A percentile compares a stretch with the other conserved stretches of the same genome.
phyloP scores from a whole-genome alignment of 768 basidiomycete genomes.

The Astraeus odoratus region DNA sequence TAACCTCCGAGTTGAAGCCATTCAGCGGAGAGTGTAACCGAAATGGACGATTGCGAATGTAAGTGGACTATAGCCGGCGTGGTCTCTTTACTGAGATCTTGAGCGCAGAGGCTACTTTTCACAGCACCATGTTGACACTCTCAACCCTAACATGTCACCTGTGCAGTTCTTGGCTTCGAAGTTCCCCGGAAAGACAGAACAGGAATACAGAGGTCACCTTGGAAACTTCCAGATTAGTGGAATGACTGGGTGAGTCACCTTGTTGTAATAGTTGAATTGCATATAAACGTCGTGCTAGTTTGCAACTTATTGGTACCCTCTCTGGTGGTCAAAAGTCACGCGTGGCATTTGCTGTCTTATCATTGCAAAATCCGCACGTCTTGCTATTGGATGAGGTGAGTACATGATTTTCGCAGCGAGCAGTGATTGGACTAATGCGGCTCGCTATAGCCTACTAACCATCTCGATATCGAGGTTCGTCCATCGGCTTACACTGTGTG shows the following conservation, averaged over 20 bases:
- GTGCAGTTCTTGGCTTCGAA: conserved; percentile 89
- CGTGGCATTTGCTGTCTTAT: conserved; percentile 86
- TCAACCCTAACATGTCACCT: conserved; percentile 78
- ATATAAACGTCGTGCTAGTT: conserved; percentile 28
- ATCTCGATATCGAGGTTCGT: conserved; percentile 84
- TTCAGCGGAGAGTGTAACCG: conserved; percentile 74
- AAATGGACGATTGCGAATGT: conserved; percentile 90
- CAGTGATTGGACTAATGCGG: conserved; percentile 1
- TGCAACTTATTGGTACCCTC: conserved; percentile 87
- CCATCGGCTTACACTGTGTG: background rate
- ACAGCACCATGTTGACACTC: conserved; percentile 93
- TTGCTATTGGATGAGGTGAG: conserved; percentile 87
- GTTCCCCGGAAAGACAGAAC: conserved; percentile 92
- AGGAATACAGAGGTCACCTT: conserved; percentile 92
- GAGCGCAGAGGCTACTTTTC: conserved; percentile 74
- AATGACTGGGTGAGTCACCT: conserved; percentile 66
- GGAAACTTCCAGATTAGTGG: conserved; percentile 98
- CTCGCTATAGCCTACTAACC: conserved; percentile 75
- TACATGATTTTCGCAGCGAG: conserved; percentile 6
- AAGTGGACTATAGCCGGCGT: conserved; percentile 19
- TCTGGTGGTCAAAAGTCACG: conserved; percentile 96
- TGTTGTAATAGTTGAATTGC: background rate
- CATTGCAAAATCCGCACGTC: conserved; percentile 85
- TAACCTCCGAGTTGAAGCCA: conserved; percentile 79
- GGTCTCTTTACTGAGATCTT: conserved; percentile 3